A percentile compares a stretch with the other conserved stretches of the same genome.
phyloP scores from a whole-genome alignment of 768 basidiomycete species.

The Calocera cornea region DNA sequence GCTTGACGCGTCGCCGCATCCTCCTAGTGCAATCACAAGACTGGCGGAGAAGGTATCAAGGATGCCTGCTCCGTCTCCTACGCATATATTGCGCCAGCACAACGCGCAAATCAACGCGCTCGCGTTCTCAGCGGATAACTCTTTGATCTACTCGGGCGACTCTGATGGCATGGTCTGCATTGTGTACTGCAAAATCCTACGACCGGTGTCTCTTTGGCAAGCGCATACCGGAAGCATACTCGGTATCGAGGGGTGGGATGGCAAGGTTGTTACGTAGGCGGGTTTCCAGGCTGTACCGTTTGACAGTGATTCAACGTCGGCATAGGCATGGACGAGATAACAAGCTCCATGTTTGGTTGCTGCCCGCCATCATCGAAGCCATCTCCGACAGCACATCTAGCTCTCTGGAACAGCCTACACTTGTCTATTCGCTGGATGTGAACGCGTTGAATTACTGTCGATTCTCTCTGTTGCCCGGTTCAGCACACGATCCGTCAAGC shows the following conservation, averaged over 20 bases:
- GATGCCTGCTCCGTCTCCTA: conserved; percentile 32
- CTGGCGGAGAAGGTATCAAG: conserved; percentile 2
- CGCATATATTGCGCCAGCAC: conserved; percentile 66
- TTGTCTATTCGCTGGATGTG: conserved; percentile 64
- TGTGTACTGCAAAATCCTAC: conserved; percentile 60
- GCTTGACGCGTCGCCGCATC: too few relatives aligned
- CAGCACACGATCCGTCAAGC: conserved; percentile 9
- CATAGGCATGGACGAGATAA: conserved; percentile 74
- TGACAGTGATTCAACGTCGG: neutral
- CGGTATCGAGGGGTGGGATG: conserved; percentile 62
- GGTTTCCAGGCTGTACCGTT: neutral
- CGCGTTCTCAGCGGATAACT: conserved; percentile 55
- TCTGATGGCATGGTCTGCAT: conserved; percentile 59
- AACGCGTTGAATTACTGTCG: conserved; percentile 92
- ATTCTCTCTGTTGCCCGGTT: conserved; percentile 49
- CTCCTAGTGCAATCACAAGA: too few relatives aligned
- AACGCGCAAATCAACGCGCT: conserved; percentile 46
- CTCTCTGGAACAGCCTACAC: conserved; percentile 33
- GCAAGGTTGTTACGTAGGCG: conserved; percentile 62
- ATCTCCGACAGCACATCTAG: conserved; percentile 43
- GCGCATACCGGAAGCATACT: conserved; percentile 69
- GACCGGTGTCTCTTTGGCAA: conserved; percentile 61
- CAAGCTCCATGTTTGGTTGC: conserved; percentile 62
- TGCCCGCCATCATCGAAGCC: conserved; percentile 32
- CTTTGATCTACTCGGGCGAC: conserved; percentile 79